Percentiles rank a stretch among this genome's conserved stretches.
These are phyloP conservation scores for Jaapia argillacea DNA, from an alignment of 768 basidiomycete species.

Conservation along the genomic window DNA sequence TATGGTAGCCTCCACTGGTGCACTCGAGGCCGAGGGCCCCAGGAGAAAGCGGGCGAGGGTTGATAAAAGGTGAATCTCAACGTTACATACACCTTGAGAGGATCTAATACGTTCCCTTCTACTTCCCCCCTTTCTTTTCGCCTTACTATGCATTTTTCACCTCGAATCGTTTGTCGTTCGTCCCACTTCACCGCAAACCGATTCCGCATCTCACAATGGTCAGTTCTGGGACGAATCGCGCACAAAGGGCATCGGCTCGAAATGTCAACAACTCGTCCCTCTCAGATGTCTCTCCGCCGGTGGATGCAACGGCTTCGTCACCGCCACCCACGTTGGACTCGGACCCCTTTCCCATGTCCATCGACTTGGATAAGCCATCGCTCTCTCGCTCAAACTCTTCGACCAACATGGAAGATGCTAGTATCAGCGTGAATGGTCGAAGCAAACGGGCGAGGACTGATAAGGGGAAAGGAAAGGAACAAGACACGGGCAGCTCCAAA, in stretches of 20 bases:
- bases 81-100: no score
- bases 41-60: conserved; percentile 64
- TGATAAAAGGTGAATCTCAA: conserved; percentile 62
- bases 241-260: conserved; percentile 66
- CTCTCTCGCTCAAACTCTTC: conserved; percentile 54
- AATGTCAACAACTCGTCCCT: conserved; percentile 34
- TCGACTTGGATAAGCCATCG: conserved; percentile 49
- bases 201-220: no score
- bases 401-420: conserved; percentile 14
- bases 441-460: conserved; percentile 23
- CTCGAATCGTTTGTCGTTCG: no score
- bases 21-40: conserved; percentile 53
- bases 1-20: conserved; percentile 35
- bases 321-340: conserved; percentile 36
- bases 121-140: no score
- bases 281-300: conserved; percentile 22
- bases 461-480: conserved; percentile 40
- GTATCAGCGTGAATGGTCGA: conserved; percentile 12
- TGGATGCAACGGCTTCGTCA: conserved; percentile 27
- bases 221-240: conserved; percentile 54
- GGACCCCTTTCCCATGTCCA: conserved; percentile 39
- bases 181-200: no score
- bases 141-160: no score
- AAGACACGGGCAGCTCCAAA: conserved; percentile 22
- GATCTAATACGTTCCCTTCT: no score